A percentile compares a stretch with the other conserved stretches of the same genome.
These are phyloP conservation scores for Miamiensis avidus DNA, from an alignment of 169 alveolate species.

Conservation along the genomic window DNA sequence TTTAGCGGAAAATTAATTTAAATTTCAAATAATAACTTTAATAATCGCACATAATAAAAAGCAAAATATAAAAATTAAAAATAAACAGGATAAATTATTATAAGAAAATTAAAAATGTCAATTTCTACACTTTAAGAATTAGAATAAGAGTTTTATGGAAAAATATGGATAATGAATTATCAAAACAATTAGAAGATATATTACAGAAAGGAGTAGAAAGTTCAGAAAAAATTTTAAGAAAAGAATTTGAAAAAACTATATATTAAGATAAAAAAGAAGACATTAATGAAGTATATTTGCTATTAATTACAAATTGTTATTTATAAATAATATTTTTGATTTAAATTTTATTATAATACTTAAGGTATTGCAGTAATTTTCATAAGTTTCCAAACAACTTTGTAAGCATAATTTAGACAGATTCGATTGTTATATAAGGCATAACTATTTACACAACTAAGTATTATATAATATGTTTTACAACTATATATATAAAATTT, in stretches of 20 bases:
- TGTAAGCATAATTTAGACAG: neutral
- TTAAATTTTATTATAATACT: too few species aligned
- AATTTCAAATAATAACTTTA: too few species aligned
- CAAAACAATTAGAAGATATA: neutral
- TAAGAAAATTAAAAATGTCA: neutral
- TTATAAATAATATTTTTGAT: too few species aligned
- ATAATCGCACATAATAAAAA: too few species aligned
- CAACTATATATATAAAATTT: neutral
- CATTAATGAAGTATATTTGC: too few species aligned
- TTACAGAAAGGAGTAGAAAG: neutral
- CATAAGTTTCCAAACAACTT: neutral
- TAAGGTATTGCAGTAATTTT: neutral
- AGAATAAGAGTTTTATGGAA: neutral
- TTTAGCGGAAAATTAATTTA: too few species aligned
- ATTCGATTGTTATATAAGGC: neutral
- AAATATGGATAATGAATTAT: neutral
- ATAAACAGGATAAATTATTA: neutral
- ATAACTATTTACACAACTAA: neutral
- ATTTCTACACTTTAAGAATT: neutral
- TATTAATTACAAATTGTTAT: too few species aligned
- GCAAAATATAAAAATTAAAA: too few species aligned
- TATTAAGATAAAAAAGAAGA: neutral
- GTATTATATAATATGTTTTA: too few species aligned
- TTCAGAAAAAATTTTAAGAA: neutral
- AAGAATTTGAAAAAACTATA: neutral